Evolutionary conservation across 257 asterid species (phyloP).

Genomic region (Fraxinus anomala): DNA sequence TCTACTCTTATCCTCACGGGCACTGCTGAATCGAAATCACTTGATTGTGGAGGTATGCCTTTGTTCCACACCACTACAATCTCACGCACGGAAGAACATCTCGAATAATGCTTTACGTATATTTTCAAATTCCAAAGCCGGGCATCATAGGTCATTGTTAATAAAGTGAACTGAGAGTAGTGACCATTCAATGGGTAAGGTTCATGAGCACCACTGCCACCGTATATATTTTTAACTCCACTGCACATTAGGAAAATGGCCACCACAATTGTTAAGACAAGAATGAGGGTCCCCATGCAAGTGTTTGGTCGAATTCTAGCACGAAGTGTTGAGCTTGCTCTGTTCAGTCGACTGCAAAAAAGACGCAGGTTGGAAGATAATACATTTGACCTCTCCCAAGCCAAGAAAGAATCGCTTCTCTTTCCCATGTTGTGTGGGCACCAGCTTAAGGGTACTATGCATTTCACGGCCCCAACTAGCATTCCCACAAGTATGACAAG

Average conservation of each 20-base stretch:
- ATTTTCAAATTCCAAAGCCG: constrained; percentile 91
- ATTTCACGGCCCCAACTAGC: constrained; percentile 69
- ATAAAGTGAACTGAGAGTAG: constrained; percentile 83
- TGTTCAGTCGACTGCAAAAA: constrained; percentile 72
- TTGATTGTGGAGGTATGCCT: constrained; percentile 62
- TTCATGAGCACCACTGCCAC: constrained; percentile 90
- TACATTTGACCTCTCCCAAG: constrained; percentile 56
- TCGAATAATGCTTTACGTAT: constrained; percentile 82
- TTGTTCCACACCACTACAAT: constrained; percentile 97
- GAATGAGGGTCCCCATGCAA: constrained; percentile 48
- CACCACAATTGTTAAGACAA: constrained; percentile 33
- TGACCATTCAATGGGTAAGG: constrained; percentile 65
- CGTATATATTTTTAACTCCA: constrained; percentile 62
- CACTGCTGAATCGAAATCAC: constrained; percentile 77
- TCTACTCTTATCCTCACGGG: constrained; percentile 85
- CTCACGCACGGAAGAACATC: constrained; percentile 95
- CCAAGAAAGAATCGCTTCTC: constrained; percentile 71
- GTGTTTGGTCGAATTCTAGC: constrained; percentile 60
- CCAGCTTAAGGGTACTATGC: constrained; percentile 84
- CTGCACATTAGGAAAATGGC: constrained; percentile 52
- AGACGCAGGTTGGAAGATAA: constrained; percentile 65
- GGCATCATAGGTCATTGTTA: constrained; percentile 94
- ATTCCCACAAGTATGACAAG: constrained; percentile 70
- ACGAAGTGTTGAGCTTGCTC: constrained; percentile 57
- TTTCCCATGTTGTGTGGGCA: constrained; percentile 79